Evolutionary conservation across 176 grass and related monocot species (phyloP).

Genomic region (Eleusine coracana): DNA sequence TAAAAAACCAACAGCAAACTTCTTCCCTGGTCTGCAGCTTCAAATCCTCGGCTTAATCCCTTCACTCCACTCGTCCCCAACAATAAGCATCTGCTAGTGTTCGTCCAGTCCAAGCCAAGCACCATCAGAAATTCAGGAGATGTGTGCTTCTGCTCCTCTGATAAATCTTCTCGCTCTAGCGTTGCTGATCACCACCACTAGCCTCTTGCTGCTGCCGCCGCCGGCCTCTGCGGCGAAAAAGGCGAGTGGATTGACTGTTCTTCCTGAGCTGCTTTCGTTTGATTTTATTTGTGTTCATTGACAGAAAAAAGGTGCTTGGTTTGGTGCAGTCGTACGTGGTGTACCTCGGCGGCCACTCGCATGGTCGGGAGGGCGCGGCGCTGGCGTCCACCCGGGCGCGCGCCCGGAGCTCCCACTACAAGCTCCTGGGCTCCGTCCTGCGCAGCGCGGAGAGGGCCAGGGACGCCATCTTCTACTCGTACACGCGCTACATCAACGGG

Average conservation of each 20-base stretch:
- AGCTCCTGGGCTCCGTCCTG: slow-evolving; percentile 63
- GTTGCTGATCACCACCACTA: background rate
- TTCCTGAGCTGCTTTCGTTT: background rate
- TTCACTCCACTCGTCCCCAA: background rate
- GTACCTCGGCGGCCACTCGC: slow-evolving; percentile 76
- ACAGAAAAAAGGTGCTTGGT: background rate
- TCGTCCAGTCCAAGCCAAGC: background rate
- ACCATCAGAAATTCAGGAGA: background rate
- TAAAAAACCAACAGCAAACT: slow-evolving; percentile 20
- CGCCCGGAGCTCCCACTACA: slow-evolving; percentile 59
- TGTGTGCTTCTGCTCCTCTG: background rate
- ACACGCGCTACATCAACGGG: slow-evolving; percentile 88
- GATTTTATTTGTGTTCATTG: background rate
- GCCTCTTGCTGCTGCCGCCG: background rate
- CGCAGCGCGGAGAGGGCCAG: slow-evolving; percentile 68
- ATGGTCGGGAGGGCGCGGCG: slow-evolving; percentile 46
- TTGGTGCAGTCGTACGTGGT: slow-evolving; percentile 75
- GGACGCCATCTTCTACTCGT: slow-evolving; percentile 92
- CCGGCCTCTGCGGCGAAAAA: slow-evolving; percentile 15
- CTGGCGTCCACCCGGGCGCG: slow-evolving; percentile 41
- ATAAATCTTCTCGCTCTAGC: background rate
- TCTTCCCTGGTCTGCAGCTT: background rate
- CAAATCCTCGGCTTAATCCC: background rate
- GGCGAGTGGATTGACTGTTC: background rate
- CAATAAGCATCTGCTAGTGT: background rate